Base-by-base conservation (phyloP, 164 flowering plant genomes). In the Sextonia rubra region DNA sequence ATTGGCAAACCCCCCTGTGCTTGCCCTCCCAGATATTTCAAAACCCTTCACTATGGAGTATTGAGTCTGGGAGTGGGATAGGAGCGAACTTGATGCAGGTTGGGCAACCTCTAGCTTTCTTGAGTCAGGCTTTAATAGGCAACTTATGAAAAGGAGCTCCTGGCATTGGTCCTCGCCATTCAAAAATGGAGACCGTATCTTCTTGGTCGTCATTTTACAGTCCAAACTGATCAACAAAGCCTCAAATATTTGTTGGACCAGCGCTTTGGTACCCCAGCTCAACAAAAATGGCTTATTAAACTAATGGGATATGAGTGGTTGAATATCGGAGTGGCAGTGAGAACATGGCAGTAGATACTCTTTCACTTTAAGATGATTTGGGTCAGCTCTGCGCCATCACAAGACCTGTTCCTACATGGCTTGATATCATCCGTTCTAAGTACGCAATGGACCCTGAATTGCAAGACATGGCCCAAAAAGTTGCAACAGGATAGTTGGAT, bases 131-230 rank as follows among this genome's bases (percentile, higher is more conserved):
- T 0, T 20, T 44, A 17, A 44, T 5, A 67, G 69, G 49, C 4
- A 30, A 44, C 49, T 44, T 67, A 67, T 30, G 55, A 17, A n/a
- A 67, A 18, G 48, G 49, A 67, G 24, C 9, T 30, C 5, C 24
- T 67, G 9, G 25, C 69, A 12, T 17, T 67, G n/a, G 47, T 67
- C 23, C 4, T 67, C 12, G 55, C 69, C 1, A 32, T 67, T 18
- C 69, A 67, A 30, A 30, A 67, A 18, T 67, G 69, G 69, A 27
- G 69, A 17, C 9, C n/a, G 3, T 67, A 32, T 18, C 69, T 67
- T 6, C 24, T 67, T 8, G 69, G 55, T 4, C 9, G n/a, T 0
- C 8, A 24, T 27, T 67, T 67, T 11, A 30, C 6, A n/a, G 1
- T 25, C 18, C 14, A 2, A 18, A 67, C 69, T 12, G 24, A 67